phyloP scores from a whole-genome alignment of 2,329 filamentous ascomycete species.

The Nannizziopsis barbatae region DNA sequence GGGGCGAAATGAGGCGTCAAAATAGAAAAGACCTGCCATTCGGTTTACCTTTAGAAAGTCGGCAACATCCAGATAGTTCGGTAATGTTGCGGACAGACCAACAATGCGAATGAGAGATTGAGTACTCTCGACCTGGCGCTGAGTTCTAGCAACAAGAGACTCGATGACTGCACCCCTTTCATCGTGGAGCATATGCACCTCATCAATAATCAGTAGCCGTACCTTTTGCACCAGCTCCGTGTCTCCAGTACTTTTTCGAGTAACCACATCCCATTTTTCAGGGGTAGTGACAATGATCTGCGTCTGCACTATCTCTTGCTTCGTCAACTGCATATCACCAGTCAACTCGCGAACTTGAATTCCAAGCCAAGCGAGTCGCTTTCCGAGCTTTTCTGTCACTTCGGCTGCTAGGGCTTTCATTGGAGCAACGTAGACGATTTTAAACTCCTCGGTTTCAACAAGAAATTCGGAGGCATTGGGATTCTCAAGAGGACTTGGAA shows the following conservation, averaged over 20 bases:
- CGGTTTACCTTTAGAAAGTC: conserved; percentile 96
- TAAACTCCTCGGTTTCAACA: conserved; percentile 80
- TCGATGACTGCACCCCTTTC: conserved; percentile 93
- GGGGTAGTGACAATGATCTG: conserved; percentile 98
- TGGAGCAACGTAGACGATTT: conserved; percentile 95
- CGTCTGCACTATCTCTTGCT: conserved; percentile 86
- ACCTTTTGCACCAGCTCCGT: conserved; percentile 98
- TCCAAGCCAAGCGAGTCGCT: conserved; percentile 84
- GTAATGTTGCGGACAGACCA: conserved; percentile 85
- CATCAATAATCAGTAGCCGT: conserved; percentile 88
- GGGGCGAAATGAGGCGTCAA: conserved; percentile 88
- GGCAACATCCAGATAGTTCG: conserved; percentile 92
- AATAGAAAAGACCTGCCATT: conserved; percentile 87
- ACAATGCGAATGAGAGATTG: conserved; percentile 95
- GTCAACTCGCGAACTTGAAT: conserved; percentile 88
- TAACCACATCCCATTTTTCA: conserved; percentile 99
- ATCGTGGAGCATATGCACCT: conserved; percentile 98
- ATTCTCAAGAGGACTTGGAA: conserved; percentile 67
- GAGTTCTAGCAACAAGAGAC: conserved; percentile 85
- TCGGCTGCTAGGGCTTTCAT: conserved; percentile 98
- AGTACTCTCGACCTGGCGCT: conserved; percentile 94
- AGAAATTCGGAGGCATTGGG: conserved; percentile 64
- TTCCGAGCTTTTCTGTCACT: conserved; percentile 87
- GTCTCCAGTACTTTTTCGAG: conserved; percentile 90
- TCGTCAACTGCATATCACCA: conserved; percentile 97